phyloP scores from a whole-genome alignment of 768 basidiomycete species.

The Russula brevipes region DNA sequence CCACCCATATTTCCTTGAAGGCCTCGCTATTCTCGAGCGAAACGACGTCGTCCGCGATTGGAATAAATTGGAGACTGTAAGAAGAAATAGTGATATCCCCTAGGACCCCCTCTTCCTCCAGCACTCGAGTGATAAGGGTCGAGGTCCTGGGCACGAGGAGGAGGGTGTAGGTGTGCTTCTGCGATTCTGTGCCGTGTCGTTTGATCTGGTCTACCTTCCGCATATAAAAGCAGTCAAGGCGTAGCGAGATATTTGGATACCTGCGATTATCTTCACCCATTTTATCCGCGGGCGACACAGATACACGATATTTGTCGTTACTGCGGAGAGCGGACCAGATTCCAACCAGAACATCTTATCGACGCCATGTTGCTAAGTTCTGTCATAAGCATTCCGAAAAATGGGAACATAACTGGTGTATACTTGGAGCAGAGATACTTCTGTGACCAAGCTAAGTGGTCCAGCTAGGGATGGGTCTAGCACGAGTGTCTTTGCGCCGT shows the following conservation, averaged over 20 bases:
- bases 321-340: slow-evolving; percentile 72
- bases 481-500: slow-evolving; percentile 95
- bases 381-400: neutral
- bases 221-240: slow-evolving; percentile 25
- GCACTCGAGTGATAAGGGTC: slow-evolving; percentile 73
- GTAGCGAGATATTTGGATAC: slow-evolving; percentile 43
- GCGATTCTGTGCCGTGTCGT: slow-evolving; percentile 60
- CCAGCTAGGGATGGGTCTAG: slow-evolving; percentile 84
- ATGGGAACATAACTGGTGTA: neutral
- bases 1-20: slow-evolving; percentile 89
- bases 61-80: slow-evolving; percentile 91
- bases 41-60: slow-evolving; percentile 86
- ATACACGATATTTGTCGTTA: slow-evolving; percentile 88
- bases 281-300: slow-evolving; percentile 84
- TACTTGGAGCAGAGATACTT: slow-evolving; percentile 90
- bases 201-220: slow-evolving; percentile 80
- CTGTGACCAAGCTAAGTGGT: slow-evolving; percentile 91
- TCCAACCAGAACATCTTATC: slow-evolving; percentile 99
- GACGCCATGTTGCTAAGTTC: slow-evolving; percentile 88
- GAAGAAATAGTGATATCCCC: slow-evolving; percentile 87
- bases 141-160: slow-evolving; percentile 86
- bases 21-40: slow-evolving; percentile 83
- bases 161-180: slow-evolving; percentile 79
- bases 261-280: slow-evolving; percentile 84
- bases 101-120: slow-evolving; percentile 96